Conservation (phyloP, 1,139 yeast species). For the Torulaspora globosa region DNA sequence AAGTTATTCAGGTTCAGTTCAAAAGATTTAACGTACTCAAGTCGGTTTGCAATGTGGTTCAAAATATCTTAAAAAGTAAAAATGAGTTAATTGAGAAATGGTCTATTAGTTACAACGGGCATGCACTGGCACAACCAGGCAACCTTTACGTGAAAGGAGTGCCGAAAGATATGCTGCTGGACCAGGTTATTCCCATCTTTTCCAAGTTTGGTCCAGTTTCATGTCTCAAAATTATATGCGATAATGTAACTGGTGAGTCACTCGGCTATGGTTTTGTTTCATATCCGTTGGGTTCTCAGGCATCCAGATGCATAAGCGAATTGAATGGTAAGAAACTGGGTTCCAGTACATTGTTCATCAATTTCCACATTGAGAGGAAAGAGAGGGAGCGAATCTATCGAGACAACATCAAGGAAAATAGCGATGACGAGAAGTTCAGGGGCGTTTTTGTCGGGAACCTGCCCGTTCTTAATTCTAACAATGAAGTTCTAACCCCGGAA, state of each 20-base stretch:
- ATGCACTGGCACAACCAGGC: constrained; percentile 61
- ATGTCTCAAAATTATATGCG: constrained; percentile 44
- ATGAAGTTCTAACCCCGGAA: constrained; percentile 20
- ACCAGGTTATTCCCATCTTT: constrained; percentile 41
- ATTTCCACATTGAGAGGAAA: constrained; percentile 51
- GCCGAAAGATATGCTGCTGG: constrained; percentile 40
- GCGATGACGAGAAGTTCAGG: constrained; percentile 28
- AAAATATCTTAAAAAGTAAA: constrained; percentile 10
- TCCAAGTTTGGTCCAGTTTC: constrained; percentile 43
- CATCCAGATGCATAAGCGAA: constrained; percentile 44
- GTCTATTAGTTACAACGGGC: constrained; percentile 32
- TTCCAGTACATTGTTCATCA: constrained; percentile 43
- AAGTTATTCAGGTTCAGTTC: constrained; percentile 33
- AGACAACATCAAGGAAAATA: constrained; percentile 30
- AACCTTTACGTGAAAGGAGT: constrained; percentile 55
- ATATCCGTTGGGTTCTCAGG: constrained; percentile 41
- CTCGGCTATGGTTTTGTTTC: constrained; percentile 50
- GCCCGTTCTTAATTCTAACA: constrained; percentile 20
- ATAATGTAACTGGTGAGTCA: constrained; percentile 40
- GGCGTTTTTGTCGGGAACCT: constrained; percentile 36
- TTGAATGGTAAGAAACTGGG: constrained; percentile 42
- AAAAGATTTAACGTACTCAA: constrained; percentile 19
- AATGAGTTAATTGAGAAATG: constrained; percentile 19
- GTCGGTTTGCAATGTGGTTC: constrained; percentile 12
- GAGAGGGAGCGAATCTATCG: constrained; percentile 42